Base-by-base conservation (phyloP, 768 basidiomycete genomes). In the Ephemerocybe angulata region DNA sequence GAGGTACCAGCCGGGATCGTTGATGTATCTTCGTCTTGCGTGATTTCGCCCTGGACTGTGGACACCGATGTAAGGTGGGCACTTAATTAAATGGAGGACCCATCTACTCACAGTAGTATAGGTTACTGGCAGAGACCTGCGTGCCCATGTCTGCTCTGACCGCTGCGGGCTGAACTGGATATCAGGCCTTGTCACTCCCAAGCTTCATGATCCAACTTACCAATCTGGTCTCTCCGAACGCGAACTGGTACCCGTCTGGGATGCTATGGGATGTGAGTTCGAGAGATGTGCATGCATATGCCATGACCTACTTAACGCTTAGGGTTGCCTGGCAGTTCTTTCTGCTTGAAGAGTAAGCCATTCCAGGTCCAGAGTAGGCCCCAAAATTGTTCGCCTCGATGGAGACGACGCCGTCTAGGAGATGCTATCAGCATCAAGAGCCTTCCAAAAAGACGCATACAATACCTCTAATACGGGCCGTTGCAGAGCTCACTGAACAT, bases 241-340 rank as follows among this genome's bases (percentile, higher is more conserved):
- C 48, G 19, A 50, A 50, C 21, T 31, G 31, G 21, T 50, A 33
- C 1, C 48, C 48, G 7, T 29, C n/a, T 1, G 48, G 48, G 19
- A 50, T 24, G 4, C 48, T 50, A 15, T 10, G 27, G 22, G 3
- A 28, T 15, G 4, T 13, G 25, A 15, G 25, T 29, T 13, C 21
- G 28, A 6, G 4, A 29, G 28, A 25, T 27, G 4, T 24, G 15
- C 27, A 27, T 5, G 22, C 11, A n/a, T 48, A 5, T n/a, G 6
- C 6, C 3, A 7, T n/a, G 2, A 50, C 48, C 21, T 22, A 50
- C 48, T 50, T 29, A 8, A 50, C 31, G n/a, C n/a, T 50, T 8
- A 50, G 29, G 22, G 48, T 33, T 8, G 48, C 48, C 21, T 50
- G 48, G 19, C 48, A 50, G 30, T 50, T 50, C 48, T 50, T 50